Conservation (phyloP, 2,329 filamentous ascomycete genomes). For the Cordyceps farinosa region DNA sequence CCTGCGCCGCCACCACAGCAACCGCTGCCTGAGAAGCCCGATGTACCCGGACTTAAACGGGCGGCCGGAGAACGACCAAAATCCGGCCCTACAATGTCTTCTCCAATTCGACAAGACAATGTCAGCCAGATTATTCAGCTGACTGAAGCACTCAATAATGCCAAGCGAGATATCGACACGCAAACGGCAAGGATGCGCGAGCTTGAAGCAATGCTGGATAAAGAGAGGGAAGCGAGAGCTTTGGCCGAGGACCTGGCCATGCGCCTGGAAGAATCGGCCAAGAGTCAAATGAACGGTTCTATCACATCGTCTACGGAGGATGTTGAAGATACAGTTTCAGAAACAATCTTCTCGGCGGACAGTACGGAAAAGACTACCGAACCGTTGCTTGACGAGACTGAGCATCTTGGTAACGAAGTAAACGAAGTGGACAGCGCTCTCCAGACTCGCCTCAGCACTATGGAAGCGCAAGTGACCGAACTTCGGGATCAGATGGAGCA, state of each 20-base stretch:
- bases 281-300: constrained; percentile 30
- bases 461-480: constrained; percentile 76
- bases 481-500: constrained; percentile 76
- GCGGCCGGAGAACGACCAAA: constrained; percentile 72
- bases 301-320: constrained; percentile 8
- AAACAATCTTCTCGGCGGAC: constrained; percentile 14
- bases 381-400: constrained; percentile 35
- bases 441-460: constrained; percentile 69
- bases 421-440: constrained; percentile 30
- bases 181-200: constrained; percentile 77
- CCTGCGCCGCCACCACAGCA: constrained; percentile 91
- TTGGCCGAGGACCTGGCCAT: constrained; percentile 79
- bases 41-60: constrained; percentile 71
- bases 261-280: constrained; percentile 57
- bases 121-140: constrained; percentile 75
- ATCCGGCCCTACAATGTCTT: constrained; percentile 47
- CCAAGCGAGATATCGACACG: constrained; percentile 83
- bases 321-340: constrained; percentile 22
- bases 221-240: constrained; percentile 78
- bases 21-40: constrained; percentile 88
- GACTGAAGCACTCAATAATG: constrained; percentile 77
- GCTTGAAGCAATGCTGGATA: constrained; percentile 67
- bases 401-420: constrained; percentile 41
- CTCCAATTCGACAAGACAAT: constrained; percentile 57
- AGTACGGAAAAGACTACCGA: constrained; percentile 19